Evolutionary conservation across 192 early-diverging fungal genomes (phyloP).

Genomic region (Coemansia sp.): DNA sequence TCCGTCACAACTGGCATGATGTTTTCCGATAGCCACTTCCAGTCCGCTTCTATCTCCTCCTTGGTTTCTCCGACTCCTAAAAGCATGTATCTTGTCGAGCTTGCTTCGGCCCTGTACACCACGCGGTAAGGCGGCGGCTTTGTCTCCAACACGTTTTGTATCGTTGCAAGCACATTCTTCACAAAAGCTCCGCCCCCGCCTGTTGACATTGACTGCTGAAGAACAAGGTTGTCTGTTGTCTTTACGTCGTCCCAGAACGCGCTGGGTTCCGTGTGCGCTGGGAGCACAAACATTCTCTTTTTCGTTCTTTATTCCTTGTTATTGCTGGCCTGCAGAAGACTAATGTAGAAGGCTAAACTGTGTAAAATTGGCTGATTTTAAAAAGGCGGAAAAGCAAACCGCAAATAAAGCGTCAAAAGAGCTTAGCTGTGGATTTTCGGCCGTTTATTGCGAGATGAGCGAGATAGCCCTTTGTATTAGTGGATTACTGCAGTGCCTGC

Average conservation of each 20-base stretch:
- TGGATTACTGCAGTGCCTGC: no score
- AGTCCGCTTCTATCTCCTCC: slow-evolving; percentile 83
- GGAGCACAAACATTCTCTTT: slow-evolving; percentile 53
- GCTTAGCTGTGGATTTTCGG: no score
- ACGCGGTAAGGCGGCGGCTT: slow-evolving; percentile 92
- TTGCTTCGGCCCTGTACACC: slow-evolving; percentile 64
- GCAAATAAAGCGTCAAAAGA: no score
- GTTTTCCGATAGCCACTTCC: slow-evolving; percentile 86
- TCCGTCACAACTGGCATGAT: slow-evolving; percentile 67
- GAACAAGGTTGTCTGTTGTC: slow-evolving; percentile 62
- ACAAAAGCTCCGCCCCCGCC: slow-evolving; percentile 58
- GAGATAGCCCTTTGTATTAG: no score
- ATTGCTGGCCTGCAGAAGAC: no score
- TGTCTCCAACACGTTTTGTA: slow-evolving; percentile 95
- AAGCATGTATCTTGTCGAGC: slow-evolving; percentile 65
- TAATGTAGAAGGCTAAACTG: no score
- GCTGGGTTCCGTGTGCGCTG: slow-evolving; percentile 54
- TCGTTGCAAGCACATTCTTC: slow-evolving; percentile 77
- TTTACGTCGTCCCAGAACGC: slow-evolving; percentile 71
- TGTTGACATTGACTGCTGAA: slow-evolving; percentile 67
- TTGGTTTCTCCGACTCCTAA: slow-evolving; percentile 82
- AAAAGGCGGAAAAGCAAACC: no score
- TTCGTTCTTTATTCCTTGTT: no score
- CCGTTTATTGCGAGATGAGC: no score
- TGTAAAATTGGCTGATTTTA: no score